Evolutionary conservation across 139 green algal genomes (phyloP).

Genomic region (Coelastrella sp.): DNA sequence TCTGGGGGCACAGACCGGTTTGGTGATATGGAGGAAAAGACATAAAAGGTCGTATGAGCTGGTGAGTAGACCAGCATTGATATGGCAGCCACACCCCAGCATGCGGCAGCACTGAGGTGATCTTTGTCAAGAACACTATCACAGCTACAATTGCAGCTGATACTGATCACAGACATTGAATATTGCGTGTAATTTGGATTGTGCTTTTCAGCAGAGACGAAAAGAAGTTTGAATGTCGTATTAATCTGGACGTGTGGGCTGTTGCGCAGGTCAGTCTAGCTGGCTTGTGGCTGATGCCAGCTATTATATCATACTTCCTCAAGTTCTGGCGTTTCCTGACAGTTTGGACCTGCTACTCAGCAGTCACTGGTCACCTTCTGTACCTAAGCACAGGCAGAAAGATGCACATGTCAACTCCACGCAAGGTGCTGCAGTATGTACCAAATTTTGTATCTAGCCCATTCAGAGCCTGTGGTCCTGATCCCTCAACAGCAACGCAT

Average conservation of each 20-base stretch:
- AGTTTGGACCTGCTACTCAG: conserved; percentile 78
- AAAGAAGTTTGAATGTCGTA: too few species aligned
- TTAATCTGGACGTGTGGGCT: background rate
- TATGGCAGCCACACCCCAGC: background rate
- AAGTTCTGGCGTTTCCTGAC: conserved; percentile 84
- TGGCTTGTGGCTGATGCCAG: conserved; percentile 89
- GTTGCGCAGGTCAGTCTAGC: conserved; percentile 77
- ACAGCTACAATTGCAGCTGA: too few species aligned
- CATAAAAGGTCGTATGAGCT: conserved; percentile 87
- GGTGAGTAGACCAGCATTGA: conserved; percentile 44
- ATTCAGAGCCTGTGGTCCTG: background rate
- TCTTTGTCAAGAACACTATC: too few species aligned
- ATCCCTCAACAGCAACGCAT: too few species aligned
- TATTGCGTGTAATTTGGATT: too few species aligned
- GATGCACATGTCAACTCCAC: conserved; percentile 72
- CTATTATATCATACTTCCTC: conserved; percentile 73
- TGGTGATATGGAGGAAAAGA: conserved; percentile 83
- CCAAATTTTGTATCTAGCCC: background rate
- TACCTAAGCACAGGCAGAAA: conserved; percentile 64
- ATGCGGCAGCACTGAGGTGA: background rate
- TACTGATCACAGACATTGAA: too few species aligned
- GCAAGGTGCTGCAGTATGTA: conserved; percentile 8
- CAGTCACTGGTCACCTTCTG: conserved; percentile 75
- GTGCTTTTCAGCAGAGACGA: too few species aligned
- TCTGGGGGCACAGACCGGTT: conserved; percentile 69